Evolutionary conservation across 805 yeast species (phyloP).

Genomic region (Danielia reshetovae): DNA sequence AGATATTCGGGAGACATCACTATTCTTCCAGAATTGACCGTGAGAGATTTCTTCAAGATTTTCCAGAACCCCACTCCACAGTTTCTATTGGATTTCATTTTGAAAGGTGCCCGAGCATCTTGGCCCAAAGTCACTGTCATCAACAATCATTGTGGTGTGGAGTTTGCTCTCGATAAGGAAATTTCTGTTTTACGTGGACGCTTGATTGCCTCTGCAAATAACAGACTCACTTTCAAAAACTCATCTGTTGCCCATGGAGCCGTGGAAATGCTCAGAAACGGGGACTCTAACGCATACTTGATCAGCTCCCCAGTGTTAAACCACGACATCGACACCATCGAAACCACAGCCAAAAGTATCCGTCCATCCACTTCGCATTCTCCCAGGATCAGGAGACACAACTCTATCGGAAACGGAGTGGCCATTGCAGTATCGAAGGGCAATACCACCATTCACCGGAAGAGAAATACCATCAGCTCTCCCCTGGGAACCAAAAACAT

Average conservation of each 20-base stretch:
- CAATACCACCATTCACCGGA: not conserved
- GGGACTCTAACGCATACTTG: constrained; percentile 11
- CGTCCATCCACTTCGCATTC: not conserved
- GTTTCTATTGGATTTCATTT: constrained; percentile 62
- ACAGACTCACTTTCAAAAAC: constrained; percentile 10
- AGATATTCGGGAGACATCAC: constrained; percentile 93
- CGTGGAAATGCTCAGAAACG: not conserved
- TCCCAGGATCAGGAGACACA: constrained; percentile 25
- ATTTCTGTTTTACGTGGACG: constrained; percentile 65
- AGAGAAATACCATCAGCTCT: constrained; percentile 15
- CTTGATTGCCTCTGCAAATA: constrained; percentile 37
- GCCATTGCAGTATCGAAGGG: not conserved
- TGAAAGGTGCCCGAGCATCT: constrained; percentile 85
- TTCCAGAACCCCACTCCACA: constrained; percentile 80
- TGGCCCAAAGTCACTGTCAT: constrained; percentile 91
- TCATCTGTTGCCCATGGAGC: constrained; percentile 1
- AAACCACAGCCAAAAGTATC: constrained; percentile 7
- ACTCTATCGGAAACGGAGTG: constrained; percentile 9
- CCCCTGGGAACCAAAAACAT: constrained; percentile 5
- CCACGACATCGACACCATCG: constrained; percentile 4
- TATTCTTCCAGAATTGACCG: constrained; percentile 71
- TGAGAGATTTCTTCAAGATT: constrained; percentile 56
- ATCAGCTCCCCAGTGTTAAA: constrained; percentile 13
- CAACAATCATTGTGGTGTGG: constrained; percentile 85
- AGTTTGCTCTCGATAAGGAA: constrained; percentile 78